Base-by-base conservation (phyloP, 192 early-diverging fungal genomes). In the Linnemannia exigua region DNA sequence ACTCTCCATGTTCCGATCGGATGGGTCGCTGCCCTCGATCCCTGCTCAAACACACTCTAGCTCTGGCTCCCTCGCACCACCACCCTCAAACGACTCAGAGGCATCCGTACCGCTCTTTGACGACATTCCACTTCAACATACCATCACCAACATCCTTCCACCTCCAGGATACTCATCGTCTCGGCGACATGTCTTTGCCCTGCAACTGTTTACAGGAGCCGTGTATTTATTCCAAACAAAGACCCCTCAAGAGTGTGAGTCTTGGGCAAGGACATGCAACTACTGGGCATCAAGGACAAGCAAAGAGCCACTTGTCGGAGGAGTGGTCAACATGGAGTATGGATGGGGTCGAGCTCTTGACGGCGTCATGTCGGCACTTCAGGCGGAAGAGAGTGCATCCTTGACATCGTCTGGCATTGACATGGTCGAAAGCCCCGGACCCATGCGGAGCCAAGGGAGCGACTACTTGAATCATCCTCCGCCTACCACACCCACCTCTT, bases 271-370 rank as follows among this genome's bases (percentile, higher is more conserved):
- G 0, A 95, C 95, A 8, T 95, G 97, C 79, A 99, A 99, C 88
- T 97, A 95, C 81, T 99, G 97, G 97, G 97, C 97, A 2, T 96
- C 97, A 19, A 86, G 97, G 36, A 94, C 93, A 63, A 96, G 95
- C 74, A 97, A 96, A 87, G 97, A 97, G 78, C 98, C 98, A 2
- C 87, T 99, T 82, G 82, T 91, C 12, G 97, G 98, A 50, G 96
- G 95, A 38, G 94, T 97, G 3, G 94, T 95, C 75, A 98, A 96
- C 76, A 93, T 95, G 88, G 98, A 99, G 77, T 98, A 96, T 76
- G 98, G 98, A 4, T 99, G 98, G 98, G 93, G 94, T 71, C 72
- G 80, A 28, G 89, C 88, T 16, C 48, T 93, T 22, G 79, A 90
- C 14, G 44, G 41, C 28, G 47, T 74, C 19, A 50, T 52, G 22